Evolutionary conservation across 2,329 filamentous ascomycete species (phyloP), one percentile per base, ranked within the genome.

Genomic region (Penicillium italicum): DNA sequence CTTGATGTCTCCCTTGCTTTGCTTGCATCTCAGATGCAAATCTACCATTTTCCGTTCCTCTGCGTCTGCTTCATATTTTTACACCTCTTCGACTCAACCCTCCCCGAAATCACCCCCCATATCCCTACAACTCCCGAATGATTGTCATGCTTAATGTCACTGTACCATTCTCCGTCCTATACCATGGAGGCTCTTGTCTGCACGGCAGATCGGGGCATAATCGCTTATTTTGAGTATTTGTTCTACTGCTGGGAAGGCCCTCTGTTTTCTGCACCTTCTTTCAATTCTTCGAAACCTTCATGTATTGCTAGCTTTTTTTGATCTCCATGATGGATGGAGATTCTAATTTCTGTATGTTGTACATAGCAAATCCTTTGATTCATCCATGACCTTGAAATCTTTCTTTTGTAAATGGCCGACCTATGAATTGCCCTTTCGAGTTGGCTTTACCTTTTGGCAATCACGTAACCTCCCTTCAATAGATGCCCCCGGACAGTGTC

Each of bases 261-360:
- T 45, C n/a, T 45, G 45, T 26, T 53, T 44, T 48, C 20, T 44
- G 43, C 38, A 26, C 20, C 38, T 49, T 20, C n/a, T 45, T 41
- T 43, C 18, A 33, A 34, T 50, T 44, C 34, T 31, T 54, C 48
- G 30, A 55, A 42, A 49, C 54, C 57, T 61, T 58, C 61, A 26
- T 66, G 63, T 65, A 65, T 64, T 65, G 61, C 40, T 64, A 64
- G 50, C 51, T 62, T 60, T 53, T 53, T 26, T 51, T 51, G 37
- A 48, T 57, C 38, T 30, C 38, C 41, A 54, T 20, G 46, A 59
- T 50, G 55, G 53, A 60, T 50, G 57, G 47, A 51, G 44, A 37
- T 26, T 51, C 12, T 42, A 60, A 50, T 54, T 49, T 43, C 49
- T 59, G 53, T 50, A 62, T 65, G 62, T 65, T 65, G 63, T 65